A percentile compares a stretch with the other conserved stretches of the same genome.
These are phyloP conservation scores for Arthrobotrys sphaeroides DNA, from an alignment of 2,329 filamentous ascomycete genomes.

Conservation along the genomic window DNA sequence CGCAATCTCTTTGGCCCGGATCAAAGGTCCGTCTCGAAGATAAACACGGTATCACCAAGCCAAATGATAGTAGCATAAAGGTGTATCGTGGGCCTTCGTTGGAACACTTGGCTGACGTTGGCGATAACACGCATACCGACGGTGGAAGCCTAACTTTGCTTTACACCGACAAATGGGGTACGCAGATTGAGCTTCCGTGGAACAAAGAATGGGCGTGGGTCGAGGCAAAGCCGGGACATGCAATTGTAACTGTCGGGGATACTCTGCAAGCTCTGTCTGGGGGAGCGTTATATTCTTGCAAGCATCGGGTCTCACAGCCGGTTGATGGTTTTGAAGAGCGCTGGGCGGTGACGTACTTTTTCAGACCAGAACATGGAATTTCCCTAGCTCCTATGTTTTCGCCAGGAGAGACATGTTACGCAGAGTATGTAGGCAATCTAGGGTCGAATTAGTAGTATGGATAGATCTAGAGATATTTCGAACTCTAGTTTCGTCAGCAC, in stretches of 20 bases:
- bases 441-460: no score
- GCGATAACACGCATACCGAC: slow-evolving; percentile 59
- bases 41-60: neutral
- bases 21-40: neutral
- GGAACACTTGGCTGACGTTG: slow-evolving; percentile 20
- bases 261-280: slow-evolving; percentile 57
- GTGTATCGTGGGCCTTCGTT: slow-evolving; percentile 24
- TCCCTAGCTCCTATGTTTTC: neutral
- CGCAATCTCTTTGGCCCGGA: slow-evolving; percentile 14
- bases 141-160: slow-evolving; percentile 58
- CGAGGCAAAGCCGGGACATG: slow-evolving; percentile 57
- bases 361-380: slow-evolving; percentile 8
- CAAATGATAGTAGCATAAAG: slow-evolving; percentile 19
- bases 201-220: slow-evolving; percentile 57
- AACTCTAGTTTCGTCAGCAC: neutral
- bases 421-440: no score
- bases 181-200: slow-evolving; percentile 57
- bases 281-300: slow-evolving; percentile 48
- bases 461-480: no score
- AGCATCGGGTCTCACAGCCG: slow-evolving; percentile 57
- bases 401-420: neutral
- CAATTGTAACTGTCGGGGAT: slow-evolving; percentile 61
- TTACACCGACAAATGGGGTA: slow-evolving; percentile 58
- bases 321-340: slow-evolving; percentile 15
- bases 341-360: slow-evolving; percentile 19